Evolutionary conservation across 2,329 filamentous ascomycete species (phyloP), one percentile per base, ranked within the genome.

Genomic region (Septoria linicola): DNA sequence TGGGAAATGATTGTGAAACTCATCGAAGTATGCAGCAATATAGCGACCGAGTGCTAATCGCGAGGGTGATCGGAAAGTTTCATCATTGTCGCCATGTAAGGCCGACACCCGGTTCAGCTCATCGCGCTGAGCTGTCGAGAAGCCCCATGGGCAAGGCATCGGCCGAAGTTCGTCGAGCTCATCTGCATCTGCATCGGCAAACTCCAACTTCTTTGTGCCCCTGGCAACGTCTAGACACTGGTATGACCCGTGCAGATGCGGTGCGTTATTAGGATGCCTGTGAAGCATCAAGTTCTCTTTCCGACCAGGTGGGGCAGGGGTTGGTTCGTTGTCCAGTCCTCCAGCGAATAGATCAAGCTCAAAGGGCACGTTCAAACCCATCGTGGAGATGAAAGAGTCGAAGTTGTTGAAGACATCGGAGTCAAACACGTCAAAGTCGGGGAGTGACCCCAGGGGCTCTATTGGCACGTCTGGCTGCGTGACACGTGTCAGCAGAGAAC

Each of bases 361-460:
- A 8, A 49, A 32, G 8, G 46, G 46, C 7, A 30, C 31, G 20
- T 49, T 41, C 37, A 49, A 30, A n/a, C 46, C 46, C 46, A 57
- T 47, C 23, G 42, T 45, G 16, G 39, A 39, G 34, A 57, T 32
- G 35, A 57, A 54, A 2, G 51, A 44, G 34, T 51, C 51, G 41
- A 57, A 37, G 27, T 51, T 43, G 11, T 45, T 19, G 42, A 45
- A 45, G n/a, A 25, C 42, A 21, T 45, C 32, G 14, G 42, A 34
- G 14, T 21, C 32, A 21, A 45, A 35, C 13, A 45, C 30, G 21
- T 35, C 42, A n/a, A 23, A 19, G 31, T 45, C 32, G 21, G 30
- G 42, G n/a, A n/a, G n/a, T n/a, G n/a, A n/a, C n/a, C n/a, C n/a
- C n/a, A n/a, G n/a, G n/a, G n/a, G n/a, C n/a, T n/a, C n/a, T n/a